phyloP scores from a whole-genome alignment of 2,329 filamentous ascomycete species.

The Ceratocystis variospora region DNA sequence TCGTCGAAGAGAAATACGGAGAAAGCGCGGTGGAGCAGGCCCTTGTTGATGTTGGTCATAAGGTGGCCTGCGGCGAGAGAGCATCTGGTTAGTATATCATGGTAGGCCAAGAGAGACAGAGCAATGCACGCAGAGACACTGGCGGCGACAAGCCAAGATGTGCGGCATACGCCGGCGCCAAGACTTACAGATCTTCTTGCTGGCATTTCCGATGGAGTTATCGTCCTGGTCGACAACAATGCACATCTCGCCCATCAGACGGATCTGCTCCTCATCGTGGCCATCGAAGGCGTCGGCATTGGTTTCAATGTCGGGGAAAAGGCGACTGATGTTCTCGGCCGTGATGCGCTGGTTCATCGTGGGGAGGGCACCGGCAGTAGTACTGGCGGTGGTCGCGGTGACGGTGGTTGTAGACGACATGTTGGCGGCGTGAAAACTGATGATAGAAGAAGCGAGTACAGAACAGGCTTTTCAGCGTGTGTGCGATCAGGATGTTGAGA shows the following conservation, averaged over 20 bases:
- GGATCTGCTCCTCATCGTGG: slow-evolving; percentile 94
- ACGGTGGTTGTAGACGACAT: slow-evolving; percentile 20
- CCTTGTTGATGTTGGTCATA: slow-evolving; percentile 97
- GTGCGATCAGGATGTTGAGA: neutral
- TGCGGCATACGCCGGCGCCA: neutral
- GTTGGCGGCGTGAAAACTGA: neutral
- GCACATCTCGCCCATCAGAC: slow-evolving; percentile 97
- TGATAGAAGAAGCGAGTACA: neutral
- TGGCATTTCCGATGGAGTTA: slow-evolving; percentile 82
- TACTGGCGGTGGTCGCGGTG: neutral
- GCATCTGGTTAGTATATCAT: neutral
- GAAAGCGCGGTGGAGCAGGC: slow-evolving; percentile 91
- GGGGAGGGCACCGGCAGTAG: slow-evolving; percentile 32
- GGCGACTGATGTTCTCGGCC: slow-evolving; percentile 68
- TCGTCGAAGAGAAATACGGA: slow-evolving; percentile 97
- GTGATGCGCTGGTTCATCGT: slow-evolving; percentile 48
- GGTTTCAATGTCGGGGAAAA: slow-evolving; percentile 74
- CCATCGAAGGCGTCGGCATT: slow-evolving; percentile 65
- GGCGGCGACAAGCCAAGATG: too few relatives aligned
- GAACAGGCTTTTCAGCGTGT: too few relatives aligned
- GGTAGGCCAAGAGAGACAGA: neutral
- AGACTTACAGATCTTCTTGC: slow-evolving; percentile 90
- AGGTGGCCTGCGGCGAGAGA: slow-evolving; percentile 56
- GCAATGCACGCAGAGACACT: too few relatives aligned
- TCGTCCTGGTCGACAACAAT: slow-evolving; percentile 92